Conservation (phyloP, 2,329 filamentous ascomycete species). For the Stemphylium beticola region DNA sequence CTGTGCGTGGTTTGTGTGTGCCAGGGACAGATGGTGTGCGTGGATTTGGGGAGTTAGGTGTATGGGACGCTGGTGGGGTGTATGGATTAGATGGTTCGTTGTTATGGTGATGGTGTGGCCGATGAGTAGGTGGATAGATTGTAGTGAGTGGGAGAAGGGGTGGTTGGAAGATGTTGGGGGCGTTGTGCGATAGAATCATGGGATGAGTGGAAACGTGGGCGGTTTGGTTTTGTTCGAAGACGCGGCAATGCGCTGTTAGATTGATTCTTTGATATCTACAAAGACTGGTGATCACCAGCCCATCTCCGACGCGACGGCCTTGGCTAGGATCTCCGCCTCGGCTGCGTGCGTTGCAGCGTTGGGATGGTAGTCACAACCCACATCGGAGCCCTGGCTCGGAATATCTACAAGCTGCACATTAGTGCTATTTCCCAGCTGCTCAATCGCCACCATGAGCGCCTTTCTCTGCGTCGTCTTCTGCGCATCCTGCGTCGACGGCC, state of each 20-base stretch:
- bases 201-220: no score
- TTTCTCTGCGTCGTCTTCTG: slow-evolving; percentile 49
- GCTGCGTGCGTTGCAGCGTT: slow-evolving; percentile 49
- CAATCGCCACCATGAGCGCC: slow-evolving; percentile 46
- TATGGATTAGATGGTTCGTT: slow-evolving; percentile 61
- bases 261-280: no score
- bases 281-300: no score
- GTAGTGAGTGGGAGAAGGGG: no score
- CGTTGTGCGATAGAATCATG: no score
- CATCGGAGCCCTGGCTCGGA: slow-evolving; percentile 50
- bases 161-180: no score
- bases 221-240: no score
- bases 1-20: slow-evolving; percentile 66
- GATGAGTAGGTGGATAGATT: slow-evolving; percentile 20
- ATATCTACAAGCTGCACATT: slow-evolving; percentile 52
- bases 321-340: slow-evolving; percentile 35
- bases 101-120: slow-evolving; percentile 47
- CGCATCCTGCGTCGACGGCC: slow-evolving; percentile 40
- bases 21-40: slow-evolving; percentile 58
- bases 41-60: slow-evolving; percentile 65
- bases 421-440: slow-evolving; percentile 32
- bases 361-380: slow-evolving; percentile 54
- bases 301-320: slow-evolving; percentile 21
- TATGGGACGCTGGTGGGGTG: slow-evolving; percentile 65
- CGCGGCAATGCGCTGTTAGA: no score